Percentiles rank a stretch among this genome's conserved stretches.
These are phyloP conservation scores for Amorphotheca resinae DNA, from an alignment of 495 filamentous ascomycete species.

Conservation along the genomic window DNA sequence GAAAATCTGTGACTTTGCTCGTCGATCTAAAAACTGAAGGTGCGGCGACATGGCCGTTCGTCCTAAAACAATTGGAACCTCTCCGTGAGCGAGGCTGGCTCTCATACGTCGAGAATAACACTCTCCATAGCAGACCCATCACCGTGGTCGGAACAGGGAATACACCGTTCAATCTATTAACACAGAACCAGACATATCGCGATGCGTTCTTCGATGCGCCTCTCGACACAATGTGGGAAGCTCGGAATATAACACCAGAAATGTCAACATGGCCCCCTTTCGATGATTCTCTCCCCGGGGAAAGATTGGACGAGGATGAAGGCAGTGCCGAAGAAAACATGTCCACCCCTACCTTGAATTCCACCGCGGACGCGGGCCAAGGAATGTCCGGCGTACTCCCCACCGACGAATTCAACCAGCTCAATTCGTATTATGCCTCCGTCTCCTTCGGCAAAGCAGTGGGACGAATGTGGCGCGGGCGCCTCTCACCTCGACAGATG, in stretches of 20 bases:
- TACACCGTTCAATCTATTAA: constrained; percentile 51
- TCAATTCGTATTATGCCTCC: constrained; percentile 43
- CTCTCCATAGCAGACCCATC: constrained; percentile 41
- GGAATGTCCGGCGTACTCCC: constrained; percentile 14
- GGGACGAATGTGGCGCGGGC: constrained; percentile 32
- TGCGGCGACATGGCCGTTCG: constrained; percentile 36
- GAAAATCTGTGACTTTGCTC: constrained; percentile 54
- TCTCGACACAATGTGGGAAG: constrained; percentile 25
- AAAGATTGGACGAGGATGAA: constrained; percentile 10
- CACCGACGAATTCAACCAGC: constrained; percentile 26
- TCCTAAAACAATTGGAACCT: constrained; percentile 50
- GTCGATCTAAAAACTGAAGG: constrained; percentile 57
- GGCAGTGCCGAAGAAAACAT: constrained; percentile 10
- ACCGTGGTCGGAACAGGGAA: constrained; percentile 75
- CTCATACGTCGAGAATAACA: constrained; percentile 41
- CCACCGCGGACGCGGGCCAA: constrained; percentile 8
- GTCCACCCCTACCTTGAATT: background rate
- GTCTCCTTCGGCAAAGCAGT: constrained; percentile 33
- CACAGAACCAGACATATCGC: constrained; percentile 35
- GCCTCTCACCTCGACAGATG: constrained; percentile 39
- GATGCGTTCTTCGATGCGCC: constrained; percentile 62
- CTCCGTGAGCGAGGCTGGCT: constrained; percentile 51
- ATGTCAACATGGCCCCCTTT: constrained; percentile 1
- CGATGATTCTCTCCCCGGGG: constrained; percentile 5
- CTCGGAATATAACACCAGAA: background rate